phyloP scores from a whole-genome alignment of 2,329 filamentous ascomycete genomes.

The Fusarium piperis region DNA sequence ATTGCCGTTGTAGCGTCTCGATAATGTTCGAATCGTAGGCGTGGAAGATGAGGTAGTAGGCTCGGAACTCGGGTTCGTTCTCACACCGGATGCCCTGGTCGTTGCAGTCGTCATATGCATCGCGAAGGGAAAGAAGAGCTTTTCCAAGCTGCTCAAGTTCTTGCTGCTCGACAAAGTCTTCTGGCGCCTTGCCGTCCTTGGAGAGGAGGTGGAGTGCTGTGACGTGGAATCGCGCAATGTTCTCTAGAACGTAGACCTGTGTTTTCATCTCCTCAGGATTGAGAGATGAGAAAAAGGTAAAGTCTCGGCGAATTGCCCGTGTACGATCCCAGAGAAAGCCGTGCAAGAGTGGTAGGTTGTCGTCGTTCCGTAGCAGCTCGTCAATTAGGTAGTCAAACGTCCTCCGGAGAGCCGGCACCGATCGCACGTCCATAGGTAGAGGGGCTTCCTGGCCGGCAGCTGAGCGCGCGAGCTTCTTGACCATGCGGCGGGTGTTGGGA shows the following conservation, averaged over 20 bases:
- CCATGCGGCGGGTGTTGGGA: slow-evolving; percentile 64
- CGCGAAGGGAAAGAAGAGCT: slow-evolving; percentile 70
- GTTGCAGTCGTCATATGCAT: slow-evolving; percentile 73
- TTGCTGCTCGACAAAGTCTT: slow-evolving; percentile 73
- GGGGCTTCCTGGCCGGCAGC: slow-evolving; percentile 75
- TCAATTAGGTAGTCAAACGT: slow-evolving; percentile 73
- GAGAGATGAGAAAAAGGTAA: slow-evolving; percentile 73
- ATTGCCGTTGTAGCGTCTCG: slow-evolving; percentile 63
- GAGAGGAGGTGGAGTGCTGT: slow-evolving; percentile 72
- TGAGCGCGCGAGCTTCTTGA: slow-evolving; percentile 74
- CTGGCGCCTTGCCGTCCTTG: slow-evolving; percentile 62
- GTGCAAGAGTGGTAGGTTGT: slow-evolving; percentile 64
- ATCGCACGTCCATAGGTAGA: slow-evolving; percentile 74
- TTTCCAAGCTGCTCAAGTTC: slow-evolving; percentile 75
- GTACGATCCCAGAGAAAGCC: slow-evolving; percentile 76
- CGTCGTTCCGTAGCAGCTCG: slow-evolving; percentile 64
- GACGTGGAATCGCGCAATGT: slow-evolving; percentile 73
- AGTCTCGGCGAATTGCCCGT: slow-evolving; percentile 73
- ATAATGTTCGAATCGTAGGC: slow-evolving; percentile 66
- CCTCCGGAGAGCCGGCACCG: slow-evolving; percentile 64
- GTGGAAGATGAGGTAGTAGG: slow-evolving; percentile 72
- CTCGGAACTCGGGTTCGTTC: slow-evolving; percentile 73
- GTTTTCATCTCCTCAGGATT: slow-evolving; percentile 64
- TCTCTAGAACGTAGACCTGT: slow-evolving; percentile 72
- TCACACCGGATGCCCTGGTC: slow-evolving; percentile 65